Conservation (phyloP, 2,329 filamentous ascomycete species). For the Beauveria medogensis region DNA sequence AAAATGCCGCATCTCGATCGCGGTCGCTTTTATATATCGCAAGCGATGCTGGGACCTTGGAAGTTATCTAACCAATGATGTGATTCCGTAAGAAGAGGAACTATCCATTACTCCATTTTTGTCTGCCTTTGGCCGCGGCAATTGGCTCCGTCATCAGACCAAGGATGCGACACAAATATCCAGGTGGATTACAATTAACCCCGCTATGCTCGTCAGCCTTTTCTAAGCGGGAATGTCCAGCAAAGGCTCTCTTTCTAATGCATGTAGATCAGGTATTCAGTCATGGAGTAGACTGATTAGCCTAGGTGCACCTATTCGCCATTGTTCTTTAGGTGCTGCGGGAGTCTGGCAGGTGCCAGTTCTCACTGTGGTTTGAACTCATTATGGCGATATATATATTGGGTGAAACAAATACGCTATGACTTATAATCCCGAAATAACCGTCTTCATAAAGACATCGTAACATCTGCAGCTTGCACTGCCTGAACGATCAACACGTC, state of each 20-base stretch:
- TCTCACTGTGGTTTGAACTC: constrained; percentile 20
- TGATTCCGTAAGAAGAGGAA: background rate
- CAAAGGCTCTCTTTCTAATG: no score
- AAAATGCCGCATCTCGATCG: background rate
- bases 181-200: constrained; percentile 10
- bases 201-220: constrained; percentile 5
- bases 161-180: background rate
- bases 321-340: constrained; percentile 29
- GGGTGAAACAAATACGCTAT: background rate
- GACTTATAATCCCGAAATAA: background rate
- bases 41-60: background rate
- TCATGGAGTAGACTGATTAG: background rate
- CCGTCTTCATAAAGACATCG: background rate
- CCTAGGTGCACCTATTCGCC: background rate
- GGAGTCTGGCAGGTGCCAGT: constrained; percentile 36
- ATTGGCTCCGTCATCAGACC: background rate
- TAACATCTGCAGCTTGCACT: background rate
- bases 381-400: no score
- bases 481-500: constrained; percentile 22
- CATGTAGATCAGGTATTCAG: background rate
- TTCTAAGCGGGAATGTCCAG: background rate
- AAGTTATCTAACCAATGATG: background rate
- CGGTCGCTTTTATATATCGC: constrained; percentile 3
- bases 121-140: background rate
- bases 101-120: constrained; percentile 3